These are phyloP conservation scores for Microdochium trichocladiopsis DNA, from an alignment of 2,329 filamentous ascomycete species.

Conservation along the genomic window DNA sequence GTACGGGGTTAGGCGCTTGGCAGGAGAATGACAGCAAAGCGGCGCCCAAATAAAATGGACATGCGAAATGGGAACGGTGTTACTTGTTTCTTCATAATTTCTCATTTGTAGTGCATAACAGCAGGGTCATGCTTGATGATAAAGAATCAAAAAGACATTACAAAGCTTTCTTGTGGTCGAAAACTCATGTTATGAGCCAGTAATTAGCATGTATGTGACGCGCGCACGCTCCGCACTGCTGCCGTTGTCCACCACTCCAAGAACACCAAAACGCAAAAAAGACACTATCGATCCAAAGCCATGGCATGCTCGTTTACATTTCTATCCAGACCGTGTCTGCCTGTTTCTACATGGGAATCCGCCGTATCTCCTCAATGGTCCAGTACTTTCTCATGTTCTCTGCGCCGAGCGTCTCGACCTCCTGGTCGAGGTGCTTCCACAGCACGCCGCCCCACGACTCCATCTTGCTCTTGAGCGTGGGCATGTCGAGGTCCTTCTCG, in stretches of 20 bases:
- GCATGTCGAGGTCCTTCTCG: slow-evolving; percentile 50
- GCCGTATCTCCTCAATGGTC: slow-evolving; percentile 66
- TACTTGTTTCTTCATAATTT: not conserved
- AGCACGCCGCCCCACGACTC: slow-evolving; percentile 72
- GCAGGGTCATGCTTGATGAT: slow-evolving; percentile 1
- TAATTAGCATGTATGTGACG: not conserved
- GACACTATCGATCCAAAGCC: not conserved
- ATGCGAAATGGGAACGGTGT: slow-evolving; percentile 1
- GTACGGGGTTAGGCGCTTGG: slow-evolving; percentile 44
- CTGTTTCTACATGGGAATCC: slow-evolving; percentile 55
- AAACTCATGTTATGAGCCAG: not conserved
- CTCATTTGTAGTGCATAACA: slow-evolving; percentile 1
- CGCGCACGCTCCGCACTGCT: too few species aligned
- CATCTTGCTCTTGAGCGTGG: slow-evolving; percentile 62
- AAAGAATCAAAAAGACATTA: not conserved
- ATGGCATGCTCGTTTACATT: not conserved
- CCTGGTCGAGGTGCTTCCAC: slow-evolving; percentile 78
- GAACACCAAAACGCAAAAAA: too few species aligned
- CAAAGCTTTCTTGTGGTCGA: not conserved
- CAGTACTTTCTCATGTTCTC: slow-evolving; percentile 87
- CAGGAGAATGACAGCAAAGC: not conserved
- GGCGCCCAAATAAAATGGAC: slow-evolving; percentile 1
- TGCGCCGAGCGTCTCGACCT: slow-evolving; percentile 70
- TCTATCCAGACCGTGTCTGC: too few species aligned
- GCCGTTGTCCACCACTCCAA: too few species aligned